Percentiles rank a stretch among this genome's conserved stretches.
Conservation (phyloP, 768 basidiomycete species). For the Lenzites betulinus region DNA sequence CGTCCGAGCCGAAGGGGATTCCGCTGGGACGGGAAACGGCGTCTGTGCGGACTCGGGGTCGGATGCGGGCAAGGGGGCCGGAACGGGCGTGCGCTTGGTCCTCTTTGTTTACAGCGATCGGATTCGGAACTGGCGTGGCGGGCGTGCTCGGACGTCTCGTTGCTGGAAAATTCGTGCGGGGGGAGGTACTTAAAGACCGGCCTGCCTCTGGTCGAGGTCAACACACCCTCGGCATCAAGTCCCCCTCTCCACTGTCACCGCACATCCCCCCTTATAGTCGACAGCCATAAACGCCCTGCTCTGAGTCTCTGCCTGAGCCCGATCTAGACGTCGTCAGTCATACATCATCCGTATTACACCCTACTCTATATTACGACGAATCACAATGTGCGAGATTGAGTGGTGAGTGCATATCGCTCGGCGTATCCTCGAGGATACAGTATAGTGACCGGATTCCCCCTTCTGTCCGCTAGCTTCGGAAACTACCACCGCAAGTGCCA, state of each 20-base stretch:
- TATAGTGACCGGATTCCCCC: neutral
- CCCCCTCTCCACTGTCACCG: neutral
- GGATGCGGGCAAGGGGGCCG: slow-evolving; percentile 12
- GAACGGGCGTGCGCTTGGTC: slow-evolving; percentile 14
- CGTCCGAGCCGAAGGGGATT: neutral
- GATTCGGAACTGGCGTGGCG: slow-evolving; percentile 4
- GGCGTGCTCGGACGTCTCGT: slow-evolving; percentile 1
- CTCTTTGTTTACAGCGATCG: neutral
- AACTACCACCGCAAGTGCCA: slow-evolving; percentile 35
- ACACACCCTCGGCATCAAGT: neutral
- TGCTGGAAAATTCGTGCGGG: slow-evolving; percentile 5
- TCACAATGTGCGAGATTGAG: slow-evolving; percentile 31
- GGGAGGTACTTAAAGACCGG: slow-evolving; percentile 11
- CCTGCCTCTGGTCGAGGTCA: neutral
- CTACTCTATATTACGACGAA: neutral
- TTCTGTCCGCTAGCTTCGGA: slow-evolving; percentile 25
- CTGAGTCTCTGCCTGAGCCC: neutral
- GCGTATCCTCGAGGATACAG: neutral
- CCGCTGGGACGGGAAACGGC: slow-evolving; percentile 1
- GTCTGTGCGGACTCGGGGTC: neutral
- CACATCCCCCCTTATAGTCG: neutral
- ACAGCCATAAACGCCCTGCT: neutral
- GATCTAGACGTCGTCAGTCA: too few relatives aligned
- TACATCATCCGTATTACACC: neutral
- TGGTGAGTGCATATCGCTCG: slow-evolving; percentile 24